Percentiles rank a stretch among this genome's conserved stretches.
Conservation (phyloP, 164 flowering plant species). For the Houttuynia cordata region DNA sequence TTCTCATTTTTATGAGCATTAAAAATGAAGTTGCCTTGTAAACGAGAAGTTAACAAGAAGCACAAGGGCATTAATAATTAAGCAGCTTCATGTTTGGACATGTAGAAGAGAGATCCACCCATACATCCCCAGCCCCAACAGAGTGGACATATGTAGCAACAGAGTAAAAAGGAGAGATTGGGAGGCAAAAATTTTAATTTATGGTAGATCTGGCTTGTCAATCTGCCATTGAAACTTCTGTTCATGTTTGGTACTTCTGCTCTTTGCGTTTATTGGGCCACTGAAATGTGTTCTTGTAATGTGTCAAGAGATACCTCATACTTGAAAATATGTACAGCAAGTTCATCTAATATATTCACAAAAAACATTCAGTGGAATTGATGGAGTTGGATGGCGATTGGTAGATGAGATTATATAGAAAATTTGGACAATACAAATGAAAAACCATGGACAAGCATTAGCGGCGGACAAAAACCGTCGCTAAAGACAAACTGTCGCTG, state of each 20-base stretch:
- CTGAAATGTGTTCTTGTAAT: background rate
- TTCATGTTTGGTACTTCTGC: background rate
- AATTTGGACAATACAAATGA: too few relatives aligned
- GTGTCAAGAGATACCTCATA: background rate
- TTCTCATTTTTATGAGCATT: too few relatives aligned
- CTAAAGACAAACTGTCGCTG: too few relatives aligned
- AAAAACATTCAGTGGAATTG: constrained; percentile 88
- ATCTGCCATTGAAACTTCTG: background rate
- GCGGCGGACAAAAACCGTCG: too few relatives aligned
- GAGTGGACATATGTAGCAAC: constrained; percentile 87
- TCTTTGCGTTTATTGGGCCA: background rate
- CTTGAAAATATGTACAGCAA: constrained; percentile 39
- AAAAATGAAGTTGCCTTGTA: too few relatives aligned
- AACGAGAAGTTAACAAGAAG: too few relatives aligned
- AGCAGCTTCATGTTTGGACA: too few relatives aligned
- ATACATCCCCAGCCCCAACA: too few relatives aligned
- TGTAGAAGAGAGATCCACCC: too few relatives aligned
- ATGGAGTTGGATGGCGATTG: constrained; percentile 81
- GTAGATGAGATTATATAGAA: too few relatives aligned
- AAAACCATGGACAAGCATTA: too few relatives aligned
- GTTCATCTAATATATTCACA: constrained; percentile 69
- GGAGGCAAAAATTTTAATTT: constrained; percentile 66
- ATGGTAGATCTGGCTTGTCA: constrained; percentile 38
- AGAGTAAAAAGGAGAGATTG: constrained; percentile 65
- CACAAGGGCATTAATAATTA: too few relatives aligned